phyloP scores from a whole-genome alignment of 805 yeast species.

The Grigorovia jiainica region DNA sequence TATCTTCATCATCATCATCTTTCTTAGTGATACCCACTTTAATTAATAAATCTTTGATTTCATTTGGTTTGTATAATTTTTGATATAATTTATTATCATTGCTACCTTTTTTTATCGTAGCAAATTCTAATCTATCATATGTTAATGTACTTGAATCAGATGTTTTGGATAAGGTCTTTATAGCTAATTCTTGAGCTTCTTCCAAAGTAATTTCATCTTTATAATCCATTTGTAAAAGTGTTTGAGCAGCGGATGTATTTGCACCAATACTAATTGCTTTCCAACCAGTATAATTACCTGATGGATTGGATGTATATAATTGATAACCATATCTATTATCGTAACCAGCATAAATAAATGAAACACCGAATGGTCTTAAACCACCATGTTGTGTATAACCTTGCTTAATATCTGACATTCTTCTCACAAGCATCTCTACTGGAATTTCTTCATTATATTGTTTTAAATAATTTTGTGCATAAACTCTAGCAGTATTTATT shows the following conservation, averaged over 20 bases:
- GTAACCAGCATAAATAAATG: slow-evolving; percentile 91
- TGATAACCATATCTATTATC: slow-evolving; percentile 88
- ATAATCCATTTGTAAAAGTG: slow-evolving; percentile 89
- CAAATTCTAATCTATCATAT: slow-evolving; percentile 86
- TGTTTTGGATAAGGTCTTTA: slow-evolving; percentile 87
- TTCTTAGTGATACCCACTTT: slow-evolving; percentile 59
- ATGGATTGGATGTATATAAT: slow-evolving; percentile 89
- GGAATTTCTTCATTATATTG: slow-evolving; percentile 89
- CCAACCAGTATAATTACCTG: slow-evolving; percentile 98
- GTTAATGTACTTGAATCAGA: slow-evolving; percentile 82
- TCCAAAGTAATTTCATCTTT: slow-evolving; percentile 64
- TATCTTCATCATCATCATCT: slow-evolving; percentile 32
- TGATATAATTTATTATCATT: slow-evolving; percentile 46
- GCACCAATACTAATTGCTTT: slow-evolving; percentile 96
- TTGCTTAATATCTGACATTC: slow-evolving; percentile 88
- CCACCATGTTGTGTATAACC: slow-evolving; percentile 99
- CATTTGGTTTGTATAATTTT: slow-evolving; percentile 71
- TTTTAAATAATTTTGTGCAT: slow-evolving; percentile 77
- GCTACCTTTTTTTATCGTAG: slow-evolving; percentile 51
- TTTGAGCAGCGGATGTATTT: slow-evolving; percentile 92
- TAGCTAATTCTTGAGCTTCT: slow-evolving; percentile 79
- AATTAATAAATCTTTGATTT: slow-evolving; percentile 65
- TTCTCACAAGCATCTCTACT: slow-evolving; percentile 80
- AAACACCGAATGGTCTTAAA: slow-evolving; percentile 94
- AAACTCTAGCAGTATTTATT: slow-evolving; percentile 74